Evolutionary conservation across 1,284 basidiomycete genomes (phyloP).

Genomic region (Microbotryum saponariae): DNA sequence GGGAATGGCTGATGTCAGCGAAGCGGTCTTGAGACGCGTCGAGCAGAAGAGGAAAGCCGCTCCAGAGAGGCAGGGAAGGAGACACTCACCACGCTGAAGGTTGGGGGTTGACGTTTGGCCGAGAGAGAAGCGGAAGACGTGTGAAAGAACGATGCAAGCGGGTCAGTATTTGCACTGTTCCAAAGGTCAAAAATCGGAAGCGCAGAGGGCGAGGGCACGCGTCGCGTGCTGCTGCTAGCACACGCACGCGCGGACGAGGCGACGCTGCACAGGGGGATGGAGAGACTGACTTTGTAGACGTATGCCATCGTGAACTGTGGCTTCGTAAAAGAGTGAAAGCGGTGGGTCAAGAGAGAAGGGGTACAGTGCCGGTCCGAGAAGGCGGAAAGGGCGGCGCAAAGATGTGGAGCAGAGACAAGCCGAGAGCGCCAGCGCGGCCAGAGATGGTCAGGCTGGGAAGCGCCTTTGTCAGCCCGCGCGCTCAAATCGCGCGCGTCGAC

Average conservation of each 20-base stretch:
- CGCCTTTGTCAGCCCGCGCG: no score
- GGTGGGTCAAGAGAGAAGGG: neutral
- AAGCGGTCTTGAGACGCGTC: neutral
- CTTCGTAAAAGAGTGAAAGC: neutral
- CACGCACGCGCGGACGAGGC: neutral
- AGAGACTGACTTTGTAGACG: conserved; percentile 30
- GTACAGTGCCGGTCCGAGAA: no score
- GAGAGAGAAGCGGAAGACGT: neutral
- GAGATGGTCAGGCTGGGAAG: no score
- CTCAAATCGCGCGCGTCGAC: no score
- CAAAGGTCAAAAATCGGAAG: neutral
- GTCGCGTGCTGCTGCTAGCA: neutral
- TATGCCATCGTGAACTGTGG: conserved; percentile 22
- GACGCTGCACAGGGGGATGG: neutral
- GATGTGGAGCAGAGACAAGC: no score
- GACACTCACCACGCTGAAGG: conserved; percentile 21
- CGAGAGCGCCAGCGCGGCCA: no score
- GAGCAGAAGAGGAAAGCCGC: neutral
- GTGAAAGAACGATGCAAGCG: neutral
- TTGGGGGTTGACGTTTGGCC: no score
- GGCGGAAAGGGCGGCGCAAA: no score
- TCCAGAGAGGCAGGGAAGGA: neutral
- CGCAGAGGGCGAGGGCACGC: neutral
- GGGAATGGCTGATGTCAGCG: neutral
- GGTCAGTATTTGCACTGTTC: conserved; percentile 1